Percentiles rank a stretch among this genome's conserved stretches.
Evolutionary conservation across 306 rosid genomes (phyloP).

Genomic region (Corylus americana): DNA sequence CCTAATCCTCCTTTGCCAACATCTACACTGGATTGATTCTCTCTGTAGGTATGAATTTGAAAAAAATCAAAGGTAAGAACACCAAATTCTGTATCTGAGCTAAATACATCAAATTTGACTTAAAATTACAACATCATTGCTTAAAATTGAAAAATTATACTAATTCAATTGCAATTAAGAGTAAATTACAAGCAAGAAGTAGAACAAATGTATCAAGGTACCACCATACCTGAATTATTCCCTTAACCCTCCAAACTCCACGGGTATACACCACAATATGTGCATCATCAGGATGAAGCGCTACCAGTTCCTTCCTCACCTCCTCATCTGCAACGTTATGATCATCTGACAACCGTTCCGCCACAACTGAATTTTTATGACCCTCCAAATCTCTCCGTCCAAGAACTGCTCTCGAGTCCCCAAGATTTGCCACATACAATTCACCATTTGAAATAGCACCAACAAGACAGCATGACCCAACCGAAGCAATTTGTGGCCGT

Average conservation of each 20-base stretch:
- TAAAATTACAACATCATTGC: neutral
- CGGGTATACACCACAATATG: constrained; percentile 71
- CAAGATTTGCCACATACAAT: constrained; percentile 82
- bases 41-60: neutral
- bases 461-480: constrained; percentile 89
- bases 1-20: neutral
- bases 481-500: constrained; percentile 81
- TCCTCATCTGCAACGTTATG: constrained; percentile 90
- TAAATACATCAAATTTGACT: neutral
- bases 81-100: neutral
- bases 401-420: constrained; percentile 94
- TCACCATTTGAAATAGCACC: constrained; percentile 81
- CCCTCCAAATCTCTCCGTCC: constrained; percentile 49
- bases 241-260: constrained; percentile 96
- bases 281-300: constrained; percentile 92
- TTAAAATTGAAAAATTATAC: neutral
- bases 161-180: neutral
- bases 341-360: constrained; percentile 82
- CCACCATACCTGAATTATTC: constrained; percentile 85
- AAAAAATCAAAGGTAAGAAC: neutral
- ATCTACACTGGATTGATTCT: neutral
- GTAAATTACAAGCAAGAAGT: constrained; percentile 2
- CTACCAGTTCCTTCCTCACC: constrained; percentile 88
- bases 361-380: constrained; percentile 47
- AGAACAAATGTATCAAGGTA: neutral